Evolutionary conservation across 768 basidiomycete genomes (phyloP).

Genomic region (Lactifluus pinguis): DNA sequence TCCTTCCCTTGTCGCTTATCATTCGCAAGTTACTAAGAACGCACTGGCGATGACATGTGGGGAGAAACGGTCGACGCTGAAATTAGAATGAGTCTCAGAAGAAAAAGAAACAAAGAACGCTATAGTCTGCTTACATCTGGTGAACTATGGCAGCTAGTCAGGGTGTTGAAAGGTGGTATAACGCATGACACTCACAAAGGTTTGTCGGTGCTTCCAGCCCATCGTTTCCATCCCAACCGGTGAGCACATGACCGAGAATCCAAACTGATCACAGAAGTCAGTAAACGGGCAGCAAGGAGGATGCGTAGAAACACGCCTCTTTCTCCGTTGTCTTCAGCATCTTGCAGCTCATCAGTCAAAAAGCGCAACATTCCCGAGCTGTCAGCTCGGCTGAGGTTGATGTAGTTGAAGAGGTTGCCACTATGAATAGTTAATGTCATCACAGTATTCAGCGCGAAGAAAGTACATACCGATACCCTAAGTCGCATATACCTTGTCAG

Average conservation of each 20-base stretch:
- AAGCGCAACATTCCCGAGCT: constrained; percentile 69
- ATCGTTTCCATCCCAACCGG: constrained; percentile 67
- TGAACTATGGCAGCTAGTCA: constrained; percentile 29
- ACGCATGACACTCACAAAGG: constrained; percentile 41
- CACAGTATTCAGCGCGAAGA: not conserved
- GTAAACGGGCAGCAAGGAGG: not conserved
- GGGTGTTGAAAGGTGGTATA: not conserved
- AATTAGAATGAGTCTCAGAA: not conserved
- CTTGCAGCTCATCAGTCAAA: constrained; percentile 69
- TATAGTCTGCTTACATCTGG: constrained; percentile 33
- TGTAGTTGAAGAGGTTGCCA: constrained; percentile 68
- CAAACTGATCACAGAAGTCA: constrained; percentile 30
- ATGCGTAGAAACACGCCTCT: constrained; percentile 35
- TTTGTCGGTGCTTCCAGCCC: constrained; percentile 56
- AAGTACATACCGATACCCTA: constrained; percentile 23
- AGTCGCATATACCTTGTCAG: not conserved
- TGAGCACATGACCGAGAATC: constrained; percentile 48
- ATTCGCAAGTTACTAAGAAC: constrained; percentile 23
- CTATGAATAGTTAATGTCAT: constrained; percentile 24
- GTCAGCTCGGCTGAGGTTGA: constrained; percentile 63
- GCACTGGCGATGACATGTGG: constrained; percentile 69
- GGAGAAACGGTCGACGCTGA: constrained; percentile 65
- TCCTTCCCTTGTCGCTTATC: constrained; percentile 4
- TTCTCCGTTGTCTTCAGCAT: constrained; percentile 67
- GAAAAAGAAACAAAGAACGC: not conserved